Conservation (phyloP, 2,329 filamentous ascomycete species). For the Penicillium aurantiogriseum region DNA sequence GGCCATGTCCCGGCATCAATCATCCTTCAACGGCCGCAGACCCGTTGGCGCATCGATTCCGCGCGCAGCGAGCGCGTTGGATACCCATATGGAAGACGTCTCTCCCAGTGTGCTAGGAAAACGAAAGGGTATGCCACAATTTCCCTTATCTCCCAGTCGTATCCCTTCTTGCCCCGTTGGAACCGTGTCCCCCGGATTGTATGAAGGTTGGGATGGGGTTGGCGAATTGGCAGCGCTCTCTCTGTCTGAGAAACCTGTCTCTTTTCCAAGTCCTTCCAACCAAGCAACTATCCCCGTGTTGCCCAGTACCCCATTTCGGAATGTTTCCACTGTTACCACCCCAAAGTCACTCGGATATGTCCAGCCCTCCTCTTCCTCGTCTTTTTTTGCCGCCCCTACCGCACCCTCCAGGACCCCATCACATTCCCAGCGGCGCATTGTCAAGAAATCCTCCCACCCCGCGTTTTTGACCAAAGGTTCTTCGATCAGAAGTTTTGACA, state of each 20-base stretch:
- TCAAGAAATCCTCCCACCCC: slow-evolving; percentile 34
- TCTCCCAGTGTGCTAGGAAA: slow-evolving; percentile 42
- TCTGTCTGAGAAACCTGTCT: background rate
- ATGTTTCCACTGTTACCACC: slow-evolving; percentile 7
- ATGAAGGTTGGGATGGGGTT: background rate
- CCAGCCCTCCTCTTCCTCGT: slow-evolving; percentile 37
- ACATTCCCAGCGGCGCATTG: slow-evolving; percentile 15
- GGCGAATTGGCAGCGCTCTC: background rate
- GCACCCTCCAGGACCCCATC: slow-evolving; percentile 32
- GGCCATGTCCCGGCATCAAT: slow-evolving; percentile 50
- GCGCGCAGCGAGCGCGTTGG: slow-evolving; percentile 45
- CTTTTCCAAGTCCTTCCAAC: background rate
- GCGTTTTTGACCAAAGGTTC: slow-evolving; percentile 70
- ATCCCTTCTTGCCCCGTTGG: slow-evolving; percentile 13
- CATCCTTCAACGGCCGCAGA: slow-evolving; percentile 53
- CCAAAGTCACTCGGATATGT: slow-evolving; percentile 32
- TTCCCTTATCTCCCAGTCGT: slow-evolving; percentile 29
- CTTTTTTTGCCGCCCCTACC: slow-evolving; percentile 21
- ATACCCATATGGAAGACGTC: slow-evolving; percentile 41
- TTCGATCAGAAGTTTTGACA: slow-evolving; percentile 62
- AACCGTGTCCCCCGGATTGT: slow-evolving; percentile 1
- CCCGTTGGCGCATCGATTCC: slow-evolving; percentile 44
- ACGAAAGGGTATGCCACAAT: slow-evolving; percentile 53
- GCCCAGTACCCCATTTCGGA: slow-evolving; percentile 15
- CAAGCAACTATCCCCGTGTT: background rate